Base-by-base conservation (phyloP, 2,329 filamentous ascomycete genomes). In the Colletotrichum tabaci region DNA sequence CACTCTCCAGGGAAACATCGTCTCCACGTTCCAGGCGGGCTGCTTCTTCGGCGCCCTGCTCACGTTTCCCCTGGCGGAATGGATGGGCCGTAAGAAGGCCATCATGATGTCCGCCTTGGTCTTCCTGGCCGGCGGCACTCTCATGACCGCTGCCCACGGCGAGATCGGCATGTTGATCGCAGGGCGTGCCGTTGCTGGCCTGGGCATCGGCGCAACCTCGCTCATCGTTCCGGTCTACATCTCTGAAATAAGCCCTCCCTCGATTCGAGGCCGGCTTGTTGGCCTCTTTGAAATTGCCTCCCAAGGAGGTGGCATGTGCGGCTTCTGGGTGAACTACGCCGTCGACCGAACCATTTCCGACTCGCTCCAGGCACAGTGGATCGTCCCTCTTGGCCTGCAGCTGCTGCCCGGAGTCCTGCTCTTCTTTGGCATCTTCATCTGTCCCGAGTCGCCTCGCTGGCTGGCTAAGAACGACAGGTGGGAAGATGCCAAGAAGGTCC, bases 171-270 rank as follows among this genome's bases (percentile, higher is more conserved):
- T 90, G 83, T 86, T 91, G 55, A 83, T 90, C 2, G 84, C 86
- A 9, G 88, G 88, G 0, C 84, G 89, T 4, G 86, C 87, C 73
- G 77, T 88, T 50, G 84, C 83, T 18, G 87, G 87, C 1, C 84
- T 85, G 77, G 87, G 86, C 9, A 82, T 89, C 49, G 87, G 86
- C 8, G 74, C 86, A 10, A 80, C 86, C 53, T 84, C 83, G 10
- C 86, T 87, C 78, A 83, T 85, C 35, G 86, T 90, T 2, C 88
- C 88, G 2, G 84, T 90, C 47, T 90, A 90, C 77, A 87, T 89
- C 55, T 86, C 87, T 1, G 88, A 90, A 76, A 87, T 85, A 75
- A 86, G 88, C 0, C 86, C 87, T 73, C 84, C 87, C 0, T 83
- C 82, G 16, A 86, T 83, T 53, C 83, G 88, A 76, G 87, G 87